These are phyloP conservation scores for Cucurbita ficifolia DNA, from an alignment of 306 rosid genomes.

Conservation along the genomic window DNA sequence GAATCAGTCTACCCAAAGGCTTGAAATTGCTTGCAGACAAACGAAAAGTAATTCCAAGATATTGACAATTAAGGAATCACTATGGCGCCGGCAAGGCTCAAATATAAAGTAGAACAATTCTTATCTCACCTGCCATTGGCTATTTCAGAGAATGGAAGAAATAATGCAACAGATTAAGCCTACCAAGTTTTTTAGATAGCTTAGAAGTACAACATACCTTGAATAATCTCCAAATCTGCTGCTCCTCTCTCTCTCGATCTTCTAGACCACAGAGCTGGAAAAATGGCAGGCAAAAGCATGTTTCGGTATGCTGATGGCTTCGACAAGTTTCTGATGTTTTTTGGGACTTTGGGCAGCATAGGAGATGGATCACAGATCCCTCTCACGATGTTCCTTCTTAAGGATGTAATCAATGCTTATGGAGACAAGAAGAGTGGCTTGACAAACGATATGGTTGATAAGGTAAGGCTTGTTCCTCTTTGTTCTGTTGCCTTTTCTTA, in stretches of 20 bases:
- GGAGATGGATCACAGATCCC: conserved; percentile 86
- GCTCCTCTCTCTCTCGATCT: background rate
- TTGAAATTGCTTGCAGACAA: background rate
- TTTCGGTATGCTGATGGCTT: conserved; percentile 61
- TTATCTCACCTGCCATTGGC: conserved; percentile 11
- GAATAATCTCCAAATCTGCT: background rate
- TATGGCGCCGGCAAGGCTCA: conserved; percentile 1
- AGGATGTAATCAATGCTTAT: conserved; percentile 61
- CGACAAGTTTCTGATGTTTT: conserved; percentile 57
- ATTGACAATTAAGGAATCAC: background rate
- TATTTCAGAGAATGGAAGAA: conserved; percentile 10
- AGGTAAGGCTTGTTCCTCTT: conserved; percentile 27
- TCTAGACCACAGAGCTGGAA: background rate
- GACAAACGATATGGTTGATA: conserved; percentile 41
- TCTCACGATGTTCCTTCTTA: conserved; percentile 67
- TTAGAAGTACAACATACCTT: background rate
- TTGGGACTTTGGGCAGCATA: conserved; percentile 70
- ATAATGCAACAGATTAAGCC: conserved; percentile 20
- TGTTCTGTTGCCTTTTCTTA: background rate
- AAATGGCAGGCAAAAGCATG: conserved; percentile 47
- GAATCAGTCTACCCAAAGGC: background rate
- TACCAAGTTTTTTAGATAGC: conserved; percentile 10
- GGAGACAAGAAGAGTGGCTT: conserved; percentile 29
- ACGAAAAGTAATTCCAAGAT: background rate
- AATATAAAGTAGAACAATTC: background rate